Conservation (phyloP, 495 filamentous ascomycete genomes). For the Annulohypoxylon maeteangense region DNA sequence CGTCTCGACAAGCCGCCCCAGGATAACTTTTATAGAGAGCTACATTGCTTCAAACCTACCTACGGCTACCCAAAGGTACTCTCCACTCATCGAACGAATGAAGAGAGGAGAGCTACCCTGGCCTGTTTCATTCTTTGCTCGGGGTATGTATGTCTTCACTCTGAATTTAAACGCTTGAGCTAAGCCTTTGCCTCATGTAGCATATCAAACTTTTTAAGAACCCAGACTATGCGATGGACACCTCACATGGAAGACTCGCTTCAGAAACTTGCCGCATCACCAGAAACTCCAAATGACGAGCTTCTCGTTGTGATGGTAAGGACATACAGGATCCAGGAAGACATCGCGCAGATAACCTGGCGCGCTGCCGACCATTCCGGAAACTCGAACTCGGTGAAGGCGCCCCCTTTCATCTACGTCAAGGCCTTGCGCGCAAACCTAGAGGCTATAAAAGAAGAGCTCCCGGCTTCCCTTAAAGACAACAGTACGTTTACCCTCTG, state of each 20-base stretch:
- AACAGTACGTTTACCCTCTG: conserved; percentile 45
- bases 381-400: conserved; percentile 11
- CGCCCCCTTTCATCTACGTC: conserved; percentile 31
- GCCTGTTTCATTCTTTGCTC: conserved; percentile 42
- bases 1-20: conserved; percentile 62
- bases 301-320: conserved; percentile 48
- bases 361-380: conserved; percentile 19
- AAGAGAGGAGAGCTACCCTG: conserved; percentile 46
- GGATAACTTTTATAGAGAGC: conserved; percentile 30
- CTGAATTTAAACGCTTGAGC: not conserved
- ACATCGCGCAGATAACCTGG: conserved; percentile 35
- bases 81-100: conserved; percentile 39
- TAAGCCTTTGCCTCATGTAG: conserved; percentile 32
- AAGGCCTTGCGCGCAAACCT: conserved; percentile 36
- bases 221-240: conserved; percentile 47
- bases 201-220: conserved; percentile 45
- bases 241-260: conserved; percentile 48
- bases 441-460: conserved; percentile 30
- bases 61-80: conserved; percentile 32
- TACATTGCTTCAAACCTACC: conserved; percentile 42
- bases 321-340: conserved; percentile 48
- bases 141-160: conserved; percentile 22
- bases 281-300: conserved; percentile 41
- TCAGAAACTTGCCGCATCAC: conserved; percentile 31
- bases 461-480: conserved; percentile 31